Evolutionary conservation across 768 basidiomycete species (phyloP).

Genomic region (Mrakia gelida): DNA sequence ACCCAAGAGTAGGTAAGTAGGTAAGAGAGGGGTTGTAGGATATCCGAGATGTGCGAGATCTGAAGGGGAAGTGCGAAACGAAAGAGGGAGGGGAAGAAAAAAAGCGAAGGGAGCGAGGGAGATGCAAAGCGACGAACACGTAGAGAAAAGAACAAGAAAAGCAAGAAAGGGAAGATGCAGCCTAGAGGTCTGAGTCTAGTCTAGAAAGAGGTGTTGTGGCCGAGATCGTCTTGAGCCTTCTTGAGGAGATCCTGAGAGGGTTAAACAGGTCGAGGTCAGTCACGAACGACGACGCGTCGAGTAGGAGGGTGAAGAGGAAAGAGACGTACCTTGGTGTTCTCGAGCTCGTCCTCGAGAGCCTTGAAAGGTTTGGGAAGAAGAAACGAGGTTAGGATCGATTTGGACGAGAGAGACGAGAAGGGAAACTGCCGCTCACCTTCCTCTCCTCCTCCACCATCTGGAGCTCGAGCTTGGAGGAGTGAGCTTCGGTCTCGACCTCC

Average conservation of each 20-base stretch:
- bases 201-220: conserved; percentile 9
- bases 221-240: conserved; percentile 13
- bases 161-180: too few species aligned
- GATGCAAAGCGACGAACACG: neutral
- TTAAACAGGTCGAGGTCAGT: neutral
- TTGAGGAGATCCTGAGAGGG: neutral
- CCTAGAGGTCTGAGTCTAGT: neutral
- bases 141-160: neutral
- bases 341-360: conserved; percentile 18
- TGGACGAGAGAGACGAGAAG: neutral
- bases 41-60: neutral
- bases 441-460: conserved; percentile 14
- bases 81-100: neutral
- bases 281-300: neutral
- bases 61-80: neutral
- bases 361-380: neutral
- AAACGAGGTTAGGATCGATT: neutral
- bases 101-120: neutral
- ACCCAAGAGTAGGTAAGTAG: too few species aligned
- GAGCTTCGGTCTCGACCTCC: neutral
- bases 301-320: neutral
- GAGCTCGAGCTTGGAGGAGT: neutral
- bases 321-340: neutral
- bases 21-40: too few species aligned
- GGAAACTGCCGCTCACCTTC: conserved; percentile 1